Evolutionary conservation across 768 basidiomycete species (phyloP), one percentile per base, ranked within the genome.

Genomic region (Agaricus bisporus): DNA sequence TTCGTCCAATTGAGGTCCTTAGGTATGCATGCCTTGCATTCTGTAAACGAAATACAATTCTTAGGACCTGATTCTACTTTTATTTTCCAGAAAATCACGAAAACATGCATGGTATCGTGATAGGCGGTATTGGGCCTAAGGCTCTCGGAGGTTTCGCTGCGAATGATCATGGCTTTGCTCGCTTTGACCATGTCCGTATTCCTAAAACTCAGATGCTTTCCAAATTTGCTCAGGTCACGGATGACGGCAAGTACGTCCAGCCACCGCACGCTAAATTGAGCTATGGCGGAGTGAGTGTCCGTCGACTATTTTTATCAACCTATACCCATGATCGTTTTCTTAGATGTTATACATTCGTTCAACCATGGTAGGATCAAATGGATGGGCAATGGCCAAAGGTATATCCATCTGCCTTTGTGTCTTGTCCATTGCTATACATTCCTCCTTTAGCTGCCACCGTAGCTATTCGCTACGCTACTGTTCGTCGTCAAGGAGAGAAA

Each of bases 331-430:
- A 57, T 20, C 5, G 36, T 17, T 7, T 32, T 37, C 14, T 3
- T 59, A 87, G 86, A 88, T 89, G 86, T 63, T 88, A 46, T 85
- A 83, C 62, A 85, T 87, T 48, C 81, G 86, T 11, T 78, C 86
- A 25, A 72, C 69, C 37, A 87, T 90, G 85, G 77, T 86, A 3
- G 73, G 76, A 0, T 48, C 58, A n/a, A 76, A 75, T 11, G 86
- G 83, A 2, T 86, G 82, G 83, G 61, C 70, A 0, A 78, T 83
- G 22, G 88, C 81, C 0, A 85, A 78, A 77, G 86, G 86, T 83
- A 48, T 11, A 57, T 51, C 17, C n/a, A 15, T 32, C 32, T 32
- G 11, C 32, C 32, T 2, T 11, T 32, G 32, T 32, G 3, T 32
- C 32, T 32, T 11, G 32, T 3, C 11, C 18, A 12, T 20, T 12